Evolutionary conservation across 148 eudicot species (phyloP).

Genomic region (Vaccinium darrowii): DNA sequence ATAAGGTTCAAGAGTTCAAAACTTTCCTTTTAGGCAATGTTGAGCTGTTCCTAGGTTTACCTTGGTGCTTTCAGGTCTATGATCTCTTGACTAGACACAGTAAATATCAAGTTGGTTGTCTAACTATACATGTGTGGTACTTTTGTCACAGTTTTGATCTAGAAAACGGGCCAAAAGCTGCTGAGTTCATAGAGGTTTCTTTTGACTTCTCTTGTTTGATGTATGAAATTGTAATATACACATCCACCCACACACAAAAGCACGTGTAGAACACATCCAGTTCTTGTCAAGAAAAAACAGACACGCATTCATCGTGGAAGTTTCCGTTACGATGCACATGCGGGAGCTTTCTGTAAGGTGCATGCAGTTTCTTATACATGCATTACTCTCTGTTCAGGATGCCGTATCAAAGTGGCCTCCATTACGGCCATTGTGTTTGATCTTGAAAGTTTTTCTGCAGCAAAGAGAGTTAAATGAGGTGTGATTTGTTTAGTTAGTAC

Average conservation of each 20-base stretch:
- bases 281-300: not conserved
- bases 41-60: not conserved
- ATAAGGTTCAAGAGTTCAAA: slow-evolving; percentile 54
- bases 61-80: not conserved
- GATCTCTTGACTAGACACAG: not conserved
- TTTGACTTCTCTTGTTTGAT: not conserved
- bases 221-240: not conserved
- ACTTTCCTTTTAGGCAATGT: not conserved
- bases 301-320: not conserved
- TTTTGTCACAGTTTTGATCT: slow-evolving; percentile 73
- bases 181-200: slow-evolving; percentile 81
- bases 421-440: slow-evolving; percentile 86
- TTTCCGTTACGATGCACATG: not conserved
- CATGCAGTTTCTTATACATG: slow-evolving; percentile 1
- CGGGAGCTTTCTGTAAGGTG: not conserved
- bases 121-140: not conserved
- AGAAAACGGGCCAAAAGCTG: slow-evolving; percentile 92
- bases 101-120: not conserved
- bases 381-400: slow-evolving; percentile 44
- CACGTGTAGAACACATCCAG: not conserved
- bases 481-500: not conserved
- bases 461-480: slow-evolving; percentile 98
- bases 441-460: slow-evolving; percentile 90
- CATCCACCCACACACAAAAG: not conserved
- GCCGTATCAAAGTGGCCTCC: slow-evolving; percentile 80